Percentiles rank a stretch among this genome's conserved stretches.
Conservation (phyloP, 2,329 filamentous ascomycete species). For the Microascus cirrosus region DNA sequence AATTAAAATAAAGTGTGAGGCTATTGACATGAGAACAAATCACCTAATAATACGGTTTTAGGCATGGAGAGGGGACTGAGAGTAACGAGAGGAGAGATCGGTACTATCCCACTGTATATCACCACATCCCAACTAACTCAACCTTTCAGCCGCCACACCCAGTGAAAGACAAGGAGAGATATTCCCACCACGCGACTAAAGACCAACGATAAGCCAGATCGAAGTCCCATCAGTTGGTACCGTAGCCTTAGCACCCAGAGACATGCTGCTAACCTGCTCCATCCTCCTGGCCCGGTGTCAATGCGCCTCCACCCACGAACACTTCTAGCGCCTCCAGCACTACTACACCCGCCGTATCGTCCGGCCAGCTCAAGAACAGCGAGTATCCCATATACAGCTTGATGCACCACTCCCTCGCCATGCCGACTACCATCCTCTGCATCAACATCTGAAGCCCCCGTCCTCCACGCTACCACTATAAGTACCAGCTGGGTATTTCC, state of each 20-base stretch:
- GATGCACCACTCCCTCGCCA: constrained; percentile 24
- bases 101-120: too few relatives aligned
- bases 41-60: too few relatives aligned
- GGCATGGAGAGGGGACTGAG: too few relatives aligned
- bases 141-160: neutral
- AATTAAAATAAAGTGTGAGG: too few relatives aligned
- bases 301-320: neutral
- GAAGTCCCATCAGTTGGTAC: neutral
- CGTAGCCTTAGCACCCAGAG: neutral
- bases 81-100: too few relatives aligned
- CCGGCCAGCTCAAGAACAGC: constrained; percentile 33
- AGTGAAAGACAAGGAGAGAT: neutral
- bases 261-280: neutral
- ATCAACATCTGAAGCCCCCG: constrained; percentile 23
- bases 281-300: neutral
- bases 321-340: constrained; percentile 14
- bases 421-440: constrained; percentile 24
- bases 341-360: constrained; percentile 23
- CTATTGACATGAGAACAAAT: too few relatives aligned
- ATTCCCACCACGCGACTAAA: constrained; percentile 1
- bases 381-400: constrained; percentile 35
- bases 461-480: constrained; percentile 32
- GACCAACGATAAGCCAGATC: neutral
- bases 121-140: neutral
- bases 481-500: constrained; percentile 34